These are phyloP conservation scores for Dendrobium huoshanense DNA, from an alignment of 106 monocot species.

Conservation along the genomic window DNA sequence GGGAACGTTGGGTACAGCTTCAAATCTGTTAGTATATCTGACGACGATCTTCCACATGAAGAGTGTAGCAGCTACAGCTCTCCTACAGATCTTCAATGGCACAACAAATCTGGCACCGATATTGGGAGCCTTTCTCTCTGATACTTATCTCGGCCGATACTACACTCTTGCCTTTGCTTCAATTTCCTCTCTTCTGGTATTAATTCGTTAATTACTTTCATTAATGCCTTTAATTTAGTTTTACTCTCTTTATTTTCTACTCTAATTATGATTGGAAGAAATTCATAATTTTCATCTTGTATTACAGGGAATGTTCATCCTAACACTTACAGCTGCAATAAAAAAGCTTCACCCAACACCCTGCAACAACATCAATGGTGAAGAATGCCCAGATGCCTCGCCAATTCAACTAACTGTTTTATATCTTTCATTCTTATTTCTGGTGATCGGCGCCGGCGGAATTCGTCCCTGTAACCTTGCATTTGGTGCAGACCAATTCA, in stretches of 20 bases:
- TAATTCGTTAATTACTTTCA: not conserved
- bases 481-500: conserved; percentile 89
- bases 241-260: too few species aligned
- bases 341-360: conserved; percentile 41
- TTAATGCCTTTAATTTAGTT: too few species aligned
- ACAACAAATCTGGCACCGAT: conserved; percentile 38
- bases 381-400: conserved; percentile 25
- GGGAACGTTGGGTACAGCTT: conserved; percentile 40
- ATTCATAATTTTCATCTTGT: not conserved
- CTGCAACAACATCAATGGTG: conserved; percentile 22
- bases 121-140: conserved; percentile 49
- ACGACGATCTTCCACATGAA: conserved; percentile 41
- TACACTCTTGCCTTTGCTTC: conserved; percentile 37
- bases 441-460: conserved; percentile 72
- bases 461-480: conserved; percentile 87
- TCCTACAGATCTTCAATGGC: conserved; percentile 31
- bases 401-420: conserved; percentile 34
- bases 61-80: conserved; percentile 15
- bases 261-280: too few species aligned
- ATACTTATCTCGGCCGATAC: conserved; percentile 56
- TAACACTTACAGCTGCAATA: conserved; percentile 57
- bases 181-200: conserved; percentile 39
- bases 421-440: conserved; percentile 30
- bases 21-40: conserved; percentile 54
- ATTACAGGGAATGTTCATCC: conserved; percentile 63